Conservation (phyloP, 1,284 basidiomycete species). For the Boletus smithii region DNA sequence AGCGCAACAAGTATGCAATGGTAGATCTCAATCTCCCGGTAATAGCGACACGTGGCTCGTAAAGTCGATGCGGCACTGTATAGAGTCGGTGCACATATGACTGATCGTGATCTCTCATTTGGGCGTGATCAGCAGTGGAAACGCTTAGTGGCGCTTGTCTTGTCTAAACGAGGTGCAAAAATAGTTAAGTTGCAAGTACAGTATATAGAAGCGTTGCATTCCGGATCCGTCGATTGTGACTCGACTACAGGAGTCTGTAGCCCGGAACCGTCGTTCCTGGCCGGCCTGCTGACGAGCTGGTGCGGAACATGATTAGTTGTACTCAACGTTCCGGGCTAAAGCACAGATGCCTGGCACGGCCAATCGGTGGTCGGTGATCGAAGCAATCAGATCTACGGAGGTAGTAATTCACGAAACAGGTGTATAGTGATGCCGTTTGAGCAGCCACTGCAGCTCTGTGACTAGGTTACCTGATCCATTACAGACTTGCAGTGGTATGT, state of each 20-base stretch:
- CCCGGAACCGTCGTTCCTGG: constrained; percentile 24
- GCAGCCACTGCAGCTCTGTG: constrained; percentile 32
- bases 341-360: constrained; percentile 26
- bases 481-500: constrained; percentile 33
- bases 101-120: constrained; percentile 14
- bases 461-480: constrained; percentile 35
- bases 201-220: constrained; percentile 6
- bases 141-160: constrained; percentile 13
- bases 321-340: constrained; percentile 12
- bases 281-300: constrained; percentile 14
- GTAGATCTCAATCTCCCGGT: constrained; percentile 15
- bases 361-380: constrained; percentile 23
- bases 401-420: constrained; percentile 23
- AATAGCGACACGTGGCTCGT: constrained; percentile 21
- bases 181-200: constrained; percentile 14
- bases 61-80: no score
- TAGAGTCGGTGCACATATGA: constrained; percentile 15
- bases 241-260: constrained; percentile 12
- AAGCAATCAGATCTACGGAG: constrained; percentile 26
- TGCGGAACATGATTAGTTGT: no score
- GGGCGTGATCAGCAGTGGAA: constrained; percentile 28
- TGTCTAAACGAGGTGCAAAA: constrained; percentile 14
- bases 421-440: constrained; percentile 30
- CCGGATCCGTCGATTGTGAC: constrained; percentile 3
- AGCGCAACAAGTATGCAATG: constrained; percentile 12